A percentile compares a stretch with the other conserved stretches of the same genome.
Evolutionary conservation across 106 monocot species (phyloP).

Genomic region (Acanthochlamys bracteata): DNA sequence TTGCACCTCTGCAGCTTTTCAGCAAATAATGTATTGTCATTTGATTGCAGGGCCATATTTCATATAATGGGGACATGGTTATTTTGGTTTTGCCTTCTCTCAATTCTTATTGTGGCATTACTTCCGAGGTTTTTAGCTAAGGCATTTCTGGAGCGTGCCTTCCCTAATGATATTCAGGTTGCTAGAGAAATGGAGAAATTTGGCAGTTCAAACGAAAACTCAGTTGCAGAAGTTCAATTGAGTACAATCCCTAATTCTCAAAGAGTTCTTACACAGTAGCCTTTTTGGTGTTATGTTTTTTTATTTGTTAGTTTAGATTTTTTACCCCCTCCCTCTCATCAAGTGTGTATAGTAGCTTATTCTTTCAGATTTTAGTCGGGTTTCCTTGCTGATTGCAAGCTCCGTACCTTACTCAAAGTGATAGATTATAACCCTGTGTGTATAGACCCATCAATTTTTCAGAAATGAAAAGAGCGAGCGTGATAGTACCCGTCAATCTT

Average conservation of each 20-base stretch:
- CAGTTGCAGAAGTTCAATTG: constrained; percentile 36
- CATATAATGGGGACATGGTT: constrained; percentile 50
- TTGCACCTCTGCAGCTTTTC: too few species aligned
- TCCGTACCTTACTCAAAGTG: constrained; percentile 33
- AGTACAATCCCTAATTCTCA: constrained; percentile 16
- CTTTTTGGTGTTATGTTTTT: constrained; percentile 11
- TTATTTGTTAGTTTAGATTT: constrained; percentile 2
- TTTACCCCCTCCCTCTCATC: neutral
- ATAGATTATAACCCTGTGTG: constrained; percentile 20
- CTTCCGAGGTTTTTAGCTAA: constrained; percentile 61
- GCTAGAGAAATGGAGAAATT: constrained; percentile 69
- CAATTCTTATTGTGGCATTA: constrained; percentile 43
- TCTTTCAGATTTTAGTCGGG: constrained; percentile 37
- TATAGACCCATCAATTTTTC: constrained; percentile 22
- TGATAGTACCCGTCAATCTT: constrained; percentile 11
- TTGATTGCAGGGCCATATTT: constrained; percentile 71
- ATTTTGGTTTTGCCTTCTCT: constrained; percentile 72
- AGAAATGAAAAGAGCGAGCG: constrained; percentile 16
- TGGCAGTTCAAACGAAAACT: constrained; percentile 1
- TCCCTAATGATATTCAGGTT: constrained; percentile 72
- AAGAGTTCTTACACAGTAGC: constrained; percentile 6
- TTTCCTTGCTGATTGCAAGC: constrained; percentile 21
- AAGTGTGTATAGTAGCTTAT: constrained; percentile 52
- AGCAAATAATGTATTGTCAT: neutral
- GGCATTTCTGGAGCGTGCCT: constrained; percentile 36